phyloP scores from a whole-genome alignment of 208 protist genomes.

The Porcisia hertigi region DNA sequence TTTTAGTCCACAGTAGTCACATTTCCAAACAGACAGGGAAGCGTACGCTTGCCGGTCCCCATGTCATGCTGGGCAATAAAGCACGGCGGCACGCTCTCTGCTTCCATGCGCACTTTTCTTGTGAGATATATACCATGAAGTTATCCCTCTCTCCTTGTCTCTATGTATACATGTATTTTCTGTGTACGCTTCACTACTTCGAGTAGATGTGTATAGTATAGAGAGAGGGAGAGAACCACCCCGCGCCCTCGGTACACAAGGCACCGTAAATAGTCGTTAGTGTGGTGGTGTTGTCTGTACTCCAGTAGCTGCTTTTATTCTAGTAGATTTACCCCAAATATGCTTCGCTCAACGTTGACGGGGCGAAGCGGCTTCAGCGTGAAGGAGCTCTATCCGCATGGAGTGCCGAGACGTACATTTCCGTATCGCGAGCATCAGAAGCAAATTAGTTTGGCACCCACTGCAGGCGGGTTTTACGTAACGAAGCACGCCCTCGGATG shows the following conservation, averaged over 20 bases:
- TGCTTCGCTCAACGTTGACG: conserved; percentile 61
- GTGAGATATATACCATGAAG: neutral
- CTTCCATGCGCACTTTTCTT: neutral
- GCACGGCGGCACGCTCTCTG: neutral
- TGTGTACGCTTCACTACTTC: neutral
- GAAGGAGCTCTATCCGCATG: conserved; percentile 81
- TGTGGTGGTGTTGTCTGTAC: neutral
- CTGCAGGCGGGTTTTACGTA: conserved; percentile 82
- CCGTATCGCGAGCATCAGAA: conserved; percentile 88
- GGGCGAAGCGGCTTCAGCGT: conserved; percentile 73
- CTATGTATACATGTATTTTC: neutral
- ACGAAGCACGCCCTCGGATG: conserved; percentile 85
- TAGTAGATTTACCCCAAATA: conserved; percentile 26
- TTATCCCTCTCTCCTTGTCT: neutral
- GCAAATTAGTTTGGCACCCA: conserved; percentile 80
- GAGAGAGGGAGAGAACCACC: neutral
- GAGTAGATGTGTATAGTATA: neutral
- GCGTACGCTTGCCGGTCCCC: neutral
- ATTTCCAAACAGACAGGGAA: neutral
- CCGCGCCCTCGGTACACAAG: neutral
- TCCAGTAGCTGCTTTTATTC: neutral
- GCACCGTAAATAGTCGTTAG: neutral
- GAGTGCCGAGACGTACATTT: conserved; percentile 88
- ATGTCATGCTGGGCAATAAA: neutral
- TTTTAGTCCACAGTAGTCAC: neutral